A percentile compares a stretch with the other conserved stretches of the same genome.
Conservation (phyloP, 2,329 filamentous ascomycete genomes). For the Trichoderma koningii region DNA sequence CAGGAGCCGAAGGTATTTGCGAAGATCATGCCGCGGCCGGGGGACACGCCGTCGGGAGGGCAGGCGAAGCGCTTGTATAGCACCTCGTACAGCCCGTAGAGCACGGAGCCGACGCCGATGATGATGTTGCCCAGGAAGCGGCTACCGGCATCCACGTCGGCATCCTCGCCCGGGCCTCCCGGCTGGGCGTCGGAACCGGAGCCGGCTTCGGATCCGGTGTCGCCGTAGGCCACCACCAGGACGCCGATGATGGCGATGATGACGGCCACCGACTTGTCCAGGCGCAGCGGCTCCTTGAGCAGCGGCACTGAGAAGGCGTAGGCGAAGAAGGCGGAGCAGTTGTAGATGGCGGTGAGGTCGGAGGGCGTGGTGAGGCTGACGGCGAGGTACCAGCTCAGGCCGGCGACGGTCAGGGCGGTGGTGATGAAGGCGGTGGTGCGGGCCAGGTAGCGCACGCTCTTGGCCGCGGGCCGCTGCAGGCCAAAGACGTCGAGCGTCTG, state of each 20-base stretch:
- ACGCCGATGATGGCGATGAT: slow-evolving; percentile 85
- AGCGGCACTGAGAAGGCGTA: slow-evolving; percentile 95
- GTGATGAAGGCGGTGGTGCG: slow-evolving; percentile 81
- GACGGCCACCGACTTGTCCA: slow-evolving; percentile 86
- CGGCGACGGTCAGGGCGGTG: slow-evolving; percentile 82
- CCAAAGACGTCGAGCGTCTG: slow-evolving; percentile 69
- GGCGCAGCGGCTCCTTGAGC: slow-evolving; percentile 77
- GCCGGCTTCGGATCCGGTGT: slow-evolving; percentile 52
- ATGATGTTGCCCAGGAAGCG: slow-evolving; percentile 84
- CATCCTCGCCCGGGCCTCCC: slow-evolving; percentile 41
- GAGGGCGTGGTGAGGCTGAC: slow-evolving; percentile 91
- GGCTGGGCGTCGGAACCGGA: slow-evolving; percentile 2
- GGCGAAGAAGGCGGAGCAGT: slow-evolving; percentile 97
- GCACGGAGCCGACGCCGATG: slow-evolving; percentile 84
- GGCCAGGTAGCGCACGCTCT: slow-evolving; percentile 64
- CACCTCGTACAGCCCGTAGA: slow-evolving; percentile 97
- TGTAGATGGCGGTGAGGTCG: slow-evolving; percentile 97
- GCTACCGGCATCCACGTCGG: slow-evolving; percentile 56
- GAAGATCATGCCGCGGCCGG: slow-evolving; percentile 91
- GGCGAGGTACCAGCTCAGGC: slow-evolving; percentile 92
- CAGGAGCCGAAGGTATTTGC: slow-evolving; percentile 88
- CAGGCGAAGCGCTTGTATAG: slow-evolving; percentile 93
- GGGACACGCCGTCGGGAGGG: slow-evolving; percentile 82
- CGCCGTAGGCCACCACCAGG: slow-evolving; percentile 92
- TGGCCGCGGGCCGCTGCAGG: slow-evolving; percentile 38